Conservation (phyloP, 2,329 filamentous ascomycete species). For the Amauroascus verrucosus region DNA sequence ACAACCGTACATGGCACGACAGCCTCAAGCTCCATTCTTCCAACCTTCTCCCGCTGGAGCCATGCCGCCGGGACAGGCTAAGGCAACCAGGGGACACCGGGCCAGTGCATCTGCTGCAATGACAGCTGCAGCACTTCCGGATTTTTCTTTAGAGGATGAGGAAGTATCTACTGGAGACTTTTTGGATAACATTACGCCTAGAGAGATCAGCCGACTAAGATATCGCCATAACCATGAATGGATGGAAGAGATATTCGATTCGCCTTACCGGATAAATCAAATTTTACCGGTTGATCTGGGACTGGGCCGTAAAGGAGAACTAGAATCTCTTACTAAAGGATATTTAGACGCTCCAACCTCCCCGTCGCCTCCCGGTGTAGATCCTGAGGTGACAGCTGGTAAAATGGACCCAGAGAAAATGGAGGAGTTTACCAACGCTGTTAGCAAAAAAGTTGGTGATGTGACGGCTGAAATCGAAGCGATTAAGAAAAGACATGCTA, state of each 20-base stretch:
- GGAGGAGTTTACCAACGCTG: slow-evolving; percentile 72
- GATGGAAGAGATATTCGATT: slow-evolving; percentile 96
- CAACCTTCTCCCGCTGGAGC: slow-evolving; percentile 24
- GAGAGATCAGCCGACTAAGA: slow-evolving; percentile 75
- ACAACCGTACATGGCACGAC: slow-evolving; percentile 29
- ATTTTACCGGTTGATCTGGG: slow-evolving; percentile 82
- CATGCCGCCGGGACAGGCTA: slow-evolving; percentile 23
- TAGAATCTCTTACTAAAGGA: slow-evolving; percentile 70
- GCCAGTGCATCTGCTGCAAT: slow-evolving; percentile 31
- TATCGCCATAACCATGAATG: slow-evolving; percentile 96
- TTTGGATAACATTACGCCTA: slow-evolving; percentile 78
- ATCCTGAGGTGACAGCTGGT: slow-evolving; percentile 37
- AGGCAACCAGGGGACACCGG: slow-evolving; percentile 36
- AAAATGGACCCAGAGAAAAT: slow-evolving; percentile 66
- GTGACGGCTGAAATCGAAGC: slow-evolving; percentile 73
- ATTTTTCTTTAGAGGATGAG: slow-evolving; percentile 64
- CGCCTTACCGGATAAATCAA: slow-evolving; percentile 73
- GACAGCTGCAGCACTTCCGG: slow-evolving; percentile 31
- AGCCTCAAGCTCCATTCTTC: slow-evolving; percentile 25
- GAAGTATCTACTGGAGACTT: slow-evolving; percentile 78
- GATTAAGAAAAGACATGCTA: slow-evolving; percentile 69
- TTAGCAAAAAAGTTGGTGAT: slow-evolving; percentile 59
- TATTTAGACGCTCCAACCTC: slow-evolving; percentile 59
- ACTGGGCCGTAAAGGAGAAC: slow-evolving; percentile 70
- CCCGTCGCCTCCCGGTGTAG: slow-evolving; percentile 19